Base-by-base conservation (phyloP, 345 rosid species). In the Aegle marmelos region DNA sequence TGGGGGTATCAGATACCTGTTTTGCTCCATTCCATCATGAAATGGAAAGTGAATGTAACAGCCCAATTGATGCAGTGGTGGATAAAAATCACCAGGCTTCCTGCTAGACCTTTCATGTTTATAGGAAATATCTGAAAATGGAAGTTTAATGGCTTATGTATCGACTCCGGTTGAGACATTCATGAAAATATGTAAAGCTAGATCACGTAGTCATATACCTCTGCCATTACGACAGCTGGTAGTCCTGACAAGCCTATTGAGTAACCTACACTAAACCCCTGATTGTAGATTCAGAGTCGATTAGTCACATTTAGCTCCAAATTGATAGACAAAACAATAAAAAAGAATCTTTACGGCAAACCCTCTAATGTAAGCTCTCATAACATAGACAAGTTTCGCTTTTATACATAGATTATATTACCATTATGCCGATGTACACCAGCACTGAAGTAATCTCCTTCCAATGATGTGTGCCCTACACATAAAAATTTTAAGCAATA, bases 21-120 rank as follows among this genome's bases (percentile, higher is more conserved):
- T 22, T 87, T 73, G 79, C 86, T 91, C 90, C 91, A 85, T 36
- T 81, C 82, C 64, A 87, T 64, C 89, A 89, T 73, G 72, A 91
- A 88, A 64, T 88, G 89, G 84, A 89, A 88, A 48, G 82, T 39
- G 74, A 80, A 89, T 11, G 87, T 69, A 6, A 87, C 85, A 22
- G 83, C 65, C 88, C 86, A 89, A 37, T 83, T 79, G 56, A 78
- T 25, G 31, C 36, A 61, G 36, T 36, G 62, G 28, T 37, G 8
- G 41, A 45, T 2, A 6, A 74, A 41, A 27, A 25, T 27, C 19
- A 30, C 33, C 7, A 74, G 69, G 36, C 60, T 74, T 14, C 77
- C 77, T 21, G 77, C 72, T 25, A 53, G 53, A 24, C 25, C 36
- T 21, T 24, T 62, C 21, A 17, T 5, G 27, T 68, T 74, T 41